Conservation (phyloP, 306 rosid genomes). For the Citrullus mucosospermus region DNA sequence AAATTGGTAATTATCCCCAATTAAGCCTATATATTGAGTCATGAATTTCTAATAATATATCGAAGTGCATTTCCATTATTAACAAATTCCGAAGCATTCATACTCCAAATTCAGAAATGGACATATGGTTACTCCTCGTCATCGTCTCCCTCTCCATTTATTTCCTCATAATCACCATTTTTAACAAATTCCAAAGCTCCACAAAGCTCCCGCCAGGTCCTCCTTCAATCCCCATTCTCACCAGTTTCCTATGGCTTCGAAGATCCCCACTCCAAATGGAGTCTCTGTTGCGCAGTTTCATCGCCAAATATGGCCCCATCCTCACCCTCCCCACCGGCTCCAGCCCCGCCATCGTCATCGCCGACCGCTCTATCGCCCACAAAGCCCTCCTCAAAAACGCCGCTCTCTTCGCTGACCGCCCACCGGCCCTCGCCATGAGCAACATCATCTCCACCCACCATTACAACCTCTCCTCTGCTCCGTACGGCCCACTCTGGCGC, state of each 20-base stretch:
- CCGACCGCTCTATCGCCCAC: background rate
- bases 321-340: background rate
- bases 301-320: background rate
- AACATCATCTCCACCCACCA: background rate
- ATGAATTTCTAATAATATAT: no score
- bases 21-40: no score
- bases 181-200: background rate
- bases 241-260: background rate
- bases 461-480: background rate
- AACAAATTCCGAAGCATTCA: no score
- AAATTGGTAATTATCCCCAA: no score
- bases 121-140: background rate
- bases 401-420: background rate
- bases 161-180: background rate
- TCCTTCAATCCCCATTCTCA: background rate
- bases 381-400: background rate
- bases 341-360: background rate
- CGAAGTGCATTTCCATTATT: no score
- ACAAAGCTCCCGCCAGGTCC: background rate
- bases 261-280: background rate
- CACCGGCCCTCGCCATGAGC: background rate
- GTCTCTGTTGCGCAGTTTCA: background rate
- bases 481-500: background rate
- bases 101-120: background rate
- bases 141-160: background rate